phyloP scores from a whole-genome alignment of 495 filamentous ascomycete species.

The Zalerion maritima region DNA sequence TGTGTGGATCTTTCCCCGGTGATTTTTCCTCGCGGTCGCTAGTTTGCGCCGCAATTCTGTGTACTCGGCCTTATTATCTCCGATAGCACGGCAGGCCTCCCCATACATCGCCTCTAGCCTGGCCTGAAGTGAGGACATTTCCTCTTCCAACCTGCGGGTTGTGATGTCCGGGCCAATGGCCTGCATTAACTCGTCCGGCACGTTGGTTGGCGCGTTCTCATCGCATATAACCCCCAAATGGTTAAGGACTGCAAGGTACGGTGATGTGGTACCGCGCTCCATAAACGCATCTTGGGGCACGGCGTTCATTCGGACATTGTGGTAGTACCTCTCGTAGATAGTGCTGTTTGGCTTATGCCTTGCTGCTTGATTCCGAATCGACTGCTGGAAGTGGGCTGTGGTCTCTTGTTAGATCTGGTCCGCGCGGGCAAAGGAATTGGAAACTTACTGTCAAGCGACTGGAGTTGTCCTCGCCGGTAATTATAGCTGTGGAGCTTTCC shows the following conservation, averaged over 20 bases:
- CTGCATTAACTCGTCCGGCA: conserved; percentile 4
- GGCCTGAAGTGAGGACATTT: conserved; percentile 24
- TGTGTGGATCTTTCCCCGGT: not conserved
- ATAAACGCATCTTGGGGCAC: conserved; percentile 4
- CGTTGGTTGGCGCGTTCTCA: conserved; percentile 4
- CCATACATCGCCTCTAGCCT: conserved; percentile 26
- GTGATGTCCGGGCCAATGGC: conserved; percentile 12
- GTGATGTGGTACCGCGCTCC: conserved; percentile 2
- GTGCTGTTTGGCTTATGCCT: conserved; percentile 1
- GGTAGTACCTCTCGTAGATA: conserved; percentile 2
- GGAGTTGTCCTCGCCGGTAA: conserved; percentile 3
- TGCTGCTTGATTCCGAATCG: conserved; percentile 1
- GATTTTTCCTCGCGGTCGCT: conserved; percentile 1
- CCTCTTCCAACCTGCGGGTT: conserved; percentile 24
- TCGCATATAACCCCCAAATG: conserved; percentile 3
- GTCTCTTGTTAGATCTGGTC: not conserved
- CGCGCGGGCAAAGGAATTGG: not conserved
- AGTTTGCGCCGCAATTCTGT: too few species aligned
- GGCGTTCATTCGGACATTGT: conserved; percentile 1
- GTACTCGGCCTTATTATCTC: conserved; percentile 2
- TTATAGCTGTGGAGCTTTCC: not conserved
- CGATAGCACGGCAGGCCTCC: conserved; percentile 10
- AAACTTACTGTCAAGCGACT: conserved; percentile 3
- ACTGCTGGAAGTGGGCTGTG: not conserved
- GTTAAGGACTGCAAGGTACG: conserved; percentile 2